Conservation (phyloP, 371 early-diverging fungal genomes). For the Haplosporangium sp. region DNA sequence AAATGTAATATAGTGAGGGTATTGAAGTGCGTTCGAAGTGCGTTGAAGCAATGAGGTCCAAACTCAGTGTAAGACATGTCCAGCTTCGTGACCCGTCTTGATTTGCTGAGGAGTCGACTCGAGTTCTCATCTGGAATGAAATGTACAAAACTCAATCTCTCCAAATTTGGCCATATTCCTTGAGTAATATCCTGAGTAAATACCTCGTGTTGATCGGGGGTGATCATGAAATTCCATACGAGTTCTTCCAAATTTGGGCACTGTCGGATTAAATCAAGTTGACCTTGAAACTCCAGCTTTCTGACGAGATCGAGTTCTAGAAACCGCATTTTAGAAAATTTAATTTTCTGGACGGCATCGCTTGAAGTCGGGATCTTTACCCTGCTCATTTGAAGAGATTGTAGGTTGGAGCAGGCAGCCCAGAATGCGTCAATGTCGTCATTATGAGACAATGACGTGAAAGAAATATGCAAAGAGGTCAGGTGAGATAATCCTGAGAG, state of each 20-base stretch:
- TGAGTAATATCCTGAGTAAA: not conserved
- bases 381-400: not conserved
- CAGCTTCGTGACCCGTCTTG: not conserved
- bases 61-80: not conserved
- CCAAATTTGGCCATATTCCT: not conserved
- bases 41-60: not conserved
- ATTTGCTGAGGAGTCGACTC: not conserved
- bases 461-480: not conserved
- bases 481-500: not conserved
- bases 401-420: not conserved
- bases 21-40: not conserved
- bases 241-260: not conserved
- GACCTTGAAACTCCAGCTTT: not conserved
- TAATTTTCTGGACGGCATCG: not conserved
- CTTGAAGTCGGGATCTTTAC: not conserved
- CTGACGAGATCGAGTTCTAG: not conserved
- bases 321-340: not conserved
- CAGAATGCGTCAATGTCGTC: not conserved
- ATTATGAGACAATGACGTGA: not conserved
- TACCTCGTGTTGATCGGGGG: not conserved
- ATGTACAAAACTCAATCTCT: not conserved
- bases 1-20: not conserved
- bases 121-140: not conserved
- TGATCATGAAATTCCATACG: not conserved
- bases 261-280: not conserved